phyloP scores from a whole-genome alignment of 495 filamentous ascomycete species.

The Hapsidospora chrysogenum region DNA sequence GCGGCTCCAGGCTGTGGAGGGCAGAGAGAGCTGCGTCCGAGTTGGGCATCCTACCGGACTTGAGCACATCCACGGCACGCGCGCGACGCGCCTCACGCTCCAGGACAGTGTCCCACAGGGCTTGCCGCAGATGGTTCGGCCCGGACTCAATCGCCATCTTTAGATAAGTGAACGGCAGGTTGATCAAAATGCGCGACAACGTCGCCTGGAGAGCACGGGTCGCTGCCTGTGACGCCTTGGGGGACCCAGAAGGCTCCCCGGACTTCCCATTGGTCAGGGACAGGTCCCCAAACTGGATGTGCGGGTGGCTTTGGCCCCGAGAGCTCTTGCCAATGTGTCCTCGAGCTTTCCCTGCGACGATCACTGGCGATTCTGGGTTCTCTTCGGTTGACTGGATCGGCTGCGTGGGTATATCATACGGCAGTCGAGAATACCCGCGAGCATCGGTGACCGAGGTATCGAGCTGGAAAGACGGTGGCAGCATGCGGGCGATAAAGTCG shows the following conservation, averaged over 20 bases:
- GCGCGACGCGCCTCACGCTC: conserved; percentile 40
- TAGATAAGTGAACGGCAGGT: conserved; percentile 43
- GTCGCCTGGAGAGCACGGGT: conserved; percentile 8
- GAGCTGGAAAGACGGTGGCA: conserved; percentile 31
- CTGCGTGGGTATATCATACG: conserved; percentile 10
- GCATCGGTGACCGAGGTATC: conserved; percentile 21
- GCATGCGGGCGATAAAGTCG: conserved; percentile 26
- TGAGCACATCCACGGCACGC: conserved; percentile 16
- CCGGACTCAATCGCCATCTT: conserved; percentile 35
- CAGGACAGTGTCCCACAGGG: conserved; percentile 25
- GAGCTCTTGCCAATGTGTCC: conserved; percentile 7
- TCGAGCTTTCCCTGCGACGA: conserved; percentile 17
- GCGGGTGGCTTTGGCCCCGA: conserved; percentile 32
- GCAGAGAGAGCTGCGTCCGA: conserved; percentile 11
- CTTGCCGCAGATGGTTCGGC: conserved; percentile 25
- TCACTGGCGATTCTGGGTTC: conserved; percentile 8
- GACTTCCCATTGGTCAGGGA: conserved; percentile 22
- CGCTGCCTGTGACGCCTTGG: background rate
- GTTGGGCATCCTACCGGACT: conserved; percentile 10
- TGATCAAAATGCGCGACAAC: conserved; percentile 45
- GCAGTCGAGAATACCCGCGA: conserved; percentile 19
- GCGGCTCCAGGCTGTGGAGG: conserved; percentile 11
- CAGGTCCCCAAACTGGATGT: conserved; percentile 51
- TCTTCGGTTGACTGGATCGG: conserved; percentile 1
- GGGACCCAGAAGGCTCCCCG: background rate